Evolutionary conservation across 768 basidiomycete genomes (phyloP), one percentile per base, ranked within the genome.

Genomic region (Termitomyces sp.): DNA sequence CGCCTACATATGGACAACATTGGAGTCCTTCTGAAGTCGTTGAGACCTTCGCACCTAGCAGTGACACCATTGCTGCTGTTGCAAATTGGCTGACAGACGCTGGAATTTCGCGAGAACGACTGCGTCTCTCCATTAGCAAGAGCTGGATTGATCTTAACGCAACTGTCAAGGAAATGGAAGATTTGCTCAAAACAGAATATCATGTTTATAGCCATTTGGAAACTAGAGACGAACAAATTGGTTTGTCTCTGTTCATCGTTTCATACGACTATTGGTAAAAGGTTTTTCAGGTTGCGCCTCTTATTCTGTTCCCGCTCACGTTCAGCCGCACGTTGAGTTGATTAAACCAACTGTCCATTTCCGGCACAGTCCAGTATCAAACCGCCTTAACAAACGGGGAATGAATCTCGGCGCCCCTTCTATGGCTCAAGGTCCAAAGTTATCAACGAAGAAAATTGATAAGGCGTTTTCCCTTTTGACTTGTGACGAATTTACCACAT

Each of bases 161-260:
- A 4, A 77, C 76, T 16, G 71, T 75, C 7, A 70, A 67, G 13
- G 79, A 80, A 61, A 73, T 73, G 0, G 80, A 81, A 64, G 60
- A 67, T 9, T 70, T 81, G 14, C 68, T 82, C n/a, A 67, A 72
- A 16, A 74, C 79, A 2, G 74, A 81, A 59, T 82, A 82, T 66
- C 73, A 79, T 57, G 74, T 81, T 9, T 82, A 75, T 61, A 69
- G 67, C 30, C 78, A 81, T 61, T 66, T 70, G n/a, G 57, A 58
- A 18, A 67, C 67, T 35, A 77, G 77, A 20, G 70, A 70, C 28
- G 67, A 76, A 58, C 77, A 78, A 57, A 59, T 79, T 30, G 77
- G 78, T 56, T 18, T 41, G 41, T 38, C 5, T 48, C n/a, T 28
- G 51, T 12, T 5, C 30, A 40, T 51, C 41, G 33, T 33, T 54